phyloP scores from a whole-genome alignment of 352 stramenopile species.

The Phytophthora pinifolia region DNA sequence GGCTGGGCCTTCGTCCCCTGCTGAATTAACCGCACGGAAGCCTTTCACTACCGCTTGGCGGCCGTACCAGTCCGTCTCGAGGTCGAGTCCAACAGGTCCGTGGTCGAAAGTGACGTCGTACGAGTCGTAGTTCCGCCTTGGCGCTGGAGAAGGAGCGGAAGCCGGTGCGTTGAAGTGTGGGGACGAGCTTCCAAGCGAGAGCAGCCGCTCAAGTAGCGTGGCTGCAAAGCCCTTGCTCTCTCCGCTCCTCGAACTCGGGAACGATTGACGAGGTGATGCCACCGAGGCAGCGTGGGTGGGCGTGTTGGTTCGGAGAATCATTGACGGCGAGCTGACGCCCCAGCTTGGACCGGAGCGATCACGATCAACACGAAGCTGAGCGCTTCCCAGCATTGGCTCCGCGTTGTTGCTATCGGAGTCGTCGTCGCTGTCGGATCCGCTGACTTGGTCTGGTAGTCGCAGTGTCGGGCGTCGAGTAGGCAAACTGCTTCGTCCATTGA shows the following conservation, averaged over 20 bases:
- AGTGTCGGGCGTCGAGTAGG: background rate
- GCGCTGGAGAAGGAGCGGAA: background rate
- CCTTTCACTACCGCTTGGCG: slow-evolving; percentile 73
- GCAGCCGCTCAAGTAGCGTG: slow-evolving; percentile 10
- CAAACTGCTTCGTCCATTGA: slow-evolving; percentile 2
- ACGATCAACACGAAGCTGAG: slow-evolving; percentile 9
- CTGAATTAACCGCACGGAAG: slow-evolving; percentile 49
- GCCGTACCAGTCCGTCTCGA: slow-evolving; percentile 78
- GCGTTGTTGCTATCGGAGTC: slow-evolving; percentile 13
- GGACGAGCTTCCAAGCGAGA: slow-evolving; percentile 12
- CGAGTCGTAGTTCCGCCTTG: slow-evolving; percentile 56
- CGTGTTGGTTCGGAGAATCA: slow-evolving; percentile 23
- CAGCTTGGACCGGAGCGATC: slow-evolving; percentile 9
- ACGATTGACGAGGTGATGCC: slow-evolving; percentile 14
- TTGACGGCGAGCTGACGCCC: slow-evolving; percentile 9
- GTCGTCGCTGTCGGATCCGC: slow-evolving; percentile 8
- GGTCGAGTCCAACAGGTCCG: slow-evolving; percentile 61
- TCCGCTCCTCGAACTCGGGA: slow-evolving; percentile 6
- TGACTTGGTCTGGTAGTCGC: slow-evolving; percentile 9
- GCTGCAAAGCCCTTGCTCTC: slow-evolving; percentile 26
- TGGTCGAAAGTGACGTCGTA: slow-evolving; percentile 70
- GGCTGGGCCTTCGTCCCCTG: slow-evolving; percentile 48
- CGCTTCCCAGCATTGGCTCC: slow-evolving; percentile 12
- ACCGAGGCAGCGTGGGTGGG: slow-evolving; percentile 24
- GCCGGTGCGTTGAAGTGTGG: slow-evolving; percentile 11